Percentiles rank a stretch among this genome's conserved stretches.
Evolutionary conservation across 2,329 filamentous ascomycete species (phyloP).

Genomic region (Cylindrodendrum hubeiense): DNA sequence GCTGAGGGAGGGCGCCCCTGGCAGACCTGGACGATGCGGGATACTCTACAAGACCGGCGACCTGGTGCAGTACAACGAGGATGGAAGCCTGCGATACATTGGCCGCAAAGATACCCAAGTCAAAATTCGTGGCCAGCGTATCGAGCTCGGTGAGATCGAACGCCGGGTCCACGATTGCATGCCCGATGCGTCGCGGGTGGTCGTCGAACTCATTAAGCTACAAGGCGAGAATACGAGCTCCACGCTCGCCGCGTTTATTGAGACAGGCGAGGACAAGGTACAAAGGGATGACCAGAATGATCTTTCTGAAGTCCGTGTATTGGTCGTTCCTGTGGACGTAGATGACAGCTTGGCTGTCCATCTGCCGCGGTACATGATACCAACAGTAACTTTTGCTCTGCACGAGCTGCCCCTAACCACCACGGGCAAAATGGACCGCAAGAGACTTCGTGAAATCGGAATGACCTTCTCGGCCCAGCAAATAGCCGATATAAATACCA

Average conservation of each 20-base stretch:
- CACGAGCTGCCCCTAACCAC: neutral
- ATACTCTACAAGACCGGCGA: conserved; percentile 43
- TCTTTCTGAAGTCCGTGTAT: too few relatives aligned
- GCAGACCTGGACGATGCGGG: too few relatives aligned
- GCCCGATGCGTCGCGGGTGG: neutral
- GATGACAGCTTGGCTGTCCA: too few relatives aligned
- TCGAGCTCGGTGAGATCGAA: conserved; percentile 23
- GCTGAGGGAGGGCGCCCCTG: conserved; percentile 51
- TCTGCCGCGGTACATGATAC: neutral
- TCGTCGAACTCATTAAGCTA: too few relatives aligned
- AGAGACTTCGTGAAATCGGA: neutral
- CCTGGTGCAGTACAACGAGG: conserved; percentile 47
- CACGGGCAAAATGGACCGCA: neutral
- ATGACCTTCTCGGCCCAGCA: neutral
- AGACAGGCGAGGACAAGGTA: too few relatives aligned
- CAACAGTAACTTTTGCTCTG: neutral
- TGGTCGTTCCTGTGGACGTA: too few relatives aligned
- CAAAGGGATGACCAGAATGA: too few relatives aligned
- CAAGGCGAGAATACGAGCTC: too few relatives aligned
- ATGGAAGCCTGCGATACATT: conserved; percentile 36
- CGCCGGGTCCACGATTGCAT: neutral
- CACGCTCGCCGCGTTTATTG: neutral
- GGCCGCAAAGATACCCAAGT: conserved; percentile 45
- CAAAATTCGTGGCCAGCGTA: conserved; percentile 45
- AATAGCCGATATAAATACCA: neutral